phyloP scores from a whole-genome alignment of 2,329 filamentous ascomycete species.

The Coleophoma crateriformis region DNA sequence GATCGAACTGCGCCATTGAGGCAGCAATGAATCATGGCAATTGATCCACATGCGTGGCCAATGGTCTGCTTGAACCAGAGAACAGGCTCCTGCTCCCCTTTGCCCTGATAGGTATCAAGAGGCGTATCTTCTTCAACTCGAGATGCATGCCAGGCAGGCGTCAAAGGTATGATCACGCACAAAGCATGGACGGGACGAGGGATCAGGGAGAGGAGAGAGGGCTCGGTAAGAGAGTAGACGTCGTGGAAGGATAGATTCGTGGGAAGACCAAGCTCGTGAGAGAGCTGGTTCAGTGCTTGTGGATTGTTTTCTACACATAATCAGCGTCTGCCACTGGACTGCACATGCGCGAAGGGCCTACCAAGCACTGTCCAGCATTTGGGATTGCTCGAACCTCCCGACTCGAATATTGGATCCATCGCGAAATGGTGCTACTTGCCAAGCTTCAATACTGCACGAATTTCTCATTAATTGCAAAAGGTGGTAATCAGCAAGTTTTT shows the following conservation, averaged over 20 bases:
- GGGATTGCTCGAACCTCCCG: background rate
- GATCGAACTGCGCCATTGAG: conserved; percentile 63
- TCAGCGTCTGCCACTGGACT: background rate
- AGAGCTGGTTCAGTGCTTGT: conserved; percentile 77
- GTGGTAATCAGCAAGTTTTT: too few relatives aligned
- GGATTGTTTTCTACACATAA: conserved; percentile 53
- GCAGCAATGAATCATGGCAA: conserved; percentile 79
- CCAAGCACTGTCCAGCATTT: background rate
- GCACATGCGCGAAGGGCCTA: background rate
- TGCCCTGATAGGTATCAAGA: conserved; percentile 56
- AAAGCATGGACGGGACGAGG: conserved; percentile 84
- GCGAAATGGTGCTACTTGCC: too few relatives aligned
- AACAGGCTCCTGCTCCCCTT: conserved; percentile 67
- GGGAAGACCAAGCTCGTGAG: conserved; percentile 81
- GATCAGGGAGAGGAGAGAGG: conserved; percentile 77
- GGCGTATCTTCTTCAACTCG: conserved; percentile 68
- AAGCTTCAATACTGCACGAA: too few relatives aligned
- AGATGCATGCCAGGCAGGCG: conserved; percentile 70
- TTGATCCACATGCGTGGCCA: conserved; percentile 85
- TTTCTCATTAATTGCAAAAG: too few relatives aligned
- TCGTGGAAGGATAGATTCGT: conserved; percentile 75
- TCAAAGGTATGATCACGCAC: conserved; percentile 87
- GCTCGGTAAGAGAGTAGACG: conserved; percentile 85
- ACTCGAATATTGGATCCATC: background rate
- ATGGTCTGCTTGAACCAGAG: conserved; percentile 96